phyloP scores from a whole-genome alignment of 345 rosid species.

The Rhizophora mangle region DNA sequence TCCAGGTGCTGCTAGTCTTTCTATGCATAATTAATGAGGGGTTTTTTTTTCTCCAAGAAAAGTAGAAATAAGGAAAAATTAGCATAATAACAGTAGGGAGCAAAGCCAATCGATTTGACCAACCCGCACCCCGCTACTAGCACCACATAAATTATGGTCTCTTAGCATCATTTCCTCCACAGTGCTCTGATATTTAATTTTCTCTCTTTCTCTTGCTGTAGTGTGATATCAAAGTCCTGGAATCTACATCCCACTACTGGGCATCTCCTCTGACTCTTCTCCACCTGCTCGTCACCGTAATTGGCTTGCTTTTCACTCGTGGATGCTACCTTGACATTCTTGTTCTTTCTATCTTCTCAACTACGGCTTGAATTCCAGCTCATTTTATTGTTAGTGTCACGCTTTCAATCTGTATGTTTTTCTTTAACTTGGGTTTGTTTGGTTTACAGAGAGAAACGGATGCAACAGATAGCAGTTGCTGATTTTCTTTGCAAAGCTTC shows the following conservation, averaged over 20 bases:
- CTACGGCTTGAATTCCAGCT: too few relatives aligned
- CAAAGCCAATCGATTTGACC: neutral
- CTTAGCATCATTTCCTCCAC: too few relatives aligned
- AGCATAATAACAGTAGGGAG: neutral
- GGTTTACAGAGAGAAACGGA: constrained; percentile 1
- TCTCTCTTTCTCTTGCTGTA: neutral
- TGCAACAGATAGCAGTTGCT: constrained; percentile 10
- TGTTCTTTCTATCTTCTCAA: neutral
- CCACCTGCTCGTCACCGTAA: too few relatives aligned
- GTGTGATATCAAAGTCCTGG: neutral
- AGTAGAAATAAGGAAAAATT: neutral
- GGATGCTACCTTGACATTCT: neutral
- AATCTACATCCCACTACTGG: constrained; percentile 15
- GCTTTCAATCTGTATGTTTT: too few relatives aligned
- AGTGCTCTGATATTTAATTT: neutral
- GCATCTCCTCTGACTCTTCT: constrained; percentile 10
- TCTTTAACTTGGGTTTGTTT: too few relatives aligned
- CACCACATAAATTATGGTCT: too few relatives aligned
- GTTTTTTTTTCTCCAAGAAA: neutral
- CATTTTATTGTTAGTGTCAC: neutral
- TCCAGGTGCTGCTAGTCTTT: too few relatives aligned
- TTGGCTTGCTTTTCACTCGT: neutral
- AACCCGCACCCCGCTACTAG: too few relatives aligned
- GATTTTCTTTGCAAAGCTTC: constrained; percentile 1
- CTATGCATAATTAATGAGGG: too few relatives aligned